Conservation (phyloP, 805 yeast genomes). For the Wickerhamomyces pijperi region DNA sequence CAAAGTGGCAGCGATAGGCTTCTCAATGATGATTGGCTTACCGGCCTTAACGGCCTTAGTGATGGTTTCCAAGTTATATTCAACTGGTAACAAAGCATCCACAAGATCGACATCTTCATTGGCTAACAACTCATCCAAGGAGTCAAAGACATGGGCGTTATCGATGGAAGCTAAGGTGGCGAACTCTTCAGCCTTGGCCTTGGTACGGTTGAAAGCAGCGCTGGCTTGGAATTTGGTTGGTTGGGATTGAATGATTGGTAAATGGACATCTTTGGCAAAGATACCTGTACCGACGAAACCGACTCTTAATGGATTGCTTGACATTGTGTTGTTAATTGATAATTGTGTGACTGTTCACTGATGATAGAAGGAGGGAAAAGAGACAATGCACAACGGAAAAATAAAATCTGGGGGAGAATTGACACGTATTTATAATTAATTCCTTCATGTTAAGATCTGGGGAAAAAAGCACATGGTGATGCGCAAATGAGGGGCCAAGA, state of each 20-base stretch:
- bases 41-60: constrained; percentile 58
- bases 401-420: too few relatives aligned
- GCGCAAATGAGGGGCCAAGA: too few relatives aligned
- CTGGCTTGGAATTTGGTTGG: constrained; percentile 41
- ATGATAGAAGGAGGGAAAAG: too few relatives aligned
- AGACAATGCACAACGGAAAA: too few relatives aligned
- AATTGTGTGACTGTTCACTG: too few relatives aligned
- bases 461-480: too few relatives aligned
- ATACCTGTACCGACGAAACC: constrained; percentile 69
- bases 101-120: constrained; percentile 64
- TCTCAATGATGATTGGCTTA: constrained; percentile 77
- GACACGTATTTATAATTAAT: too few relatives aligned
- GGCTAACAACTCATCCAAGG: constrained; percentile 31
- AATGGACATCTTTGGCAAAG: constrained; percentile 76
- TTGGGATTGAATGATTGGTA: constrained; percentile 54
- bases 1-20: constrained; percentile 84
- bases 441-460: too few relatives aligned
- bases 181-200: constrained; percentile 70
- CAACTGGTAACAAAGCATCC: constrained; percentile 87
- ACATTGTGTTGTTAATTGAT: background rate
- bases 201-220: constrained; percentile 78
- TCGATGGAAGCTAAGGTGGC: constrained; percentile 51
- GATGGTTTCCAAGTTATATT: constrained; percentile 59
- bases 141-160: constrained; percentile 23
- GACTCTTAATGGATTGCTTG: constrained; percentile 5